A percentile compares a stretch with the other conserved stretches of the same genome.
Conservation (phyloP, 495 filamentous ascomycete species). For the Neurospora africana region DNA sequence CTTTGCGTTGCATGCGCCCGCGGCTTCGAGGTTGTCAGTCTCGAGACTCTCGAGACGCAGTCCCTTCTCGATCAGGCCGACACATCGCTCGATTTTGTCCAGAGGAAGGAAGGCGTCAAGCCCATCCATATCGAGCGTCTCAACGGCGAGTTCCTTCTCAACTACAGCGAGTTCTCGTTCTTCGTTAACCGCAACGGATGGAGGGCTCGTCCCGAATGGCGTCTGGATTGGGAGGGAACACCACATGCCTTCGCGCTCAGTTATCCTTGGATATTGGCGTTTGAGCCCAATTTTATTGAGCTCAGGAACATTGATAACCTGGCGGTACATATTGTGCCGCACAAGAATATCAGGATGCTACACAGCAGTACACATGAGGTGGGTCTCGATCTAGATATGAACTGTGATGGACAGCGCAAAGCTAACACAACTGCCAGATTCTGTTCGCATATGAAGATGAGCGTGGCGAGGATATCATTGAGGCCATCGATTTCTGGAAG, state of each 20-base stretch:
- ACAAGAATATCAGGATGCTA: slow-evolving; percentile 92
- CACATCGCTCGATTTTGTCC: slow-evolving; percentile 93
- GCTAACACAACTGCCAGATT: slow-evolving; percentile 47
- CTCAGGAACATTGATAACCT: slow-evolving; percentile 89
- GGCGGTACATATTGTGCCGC: slow-evolving; percentile 87
- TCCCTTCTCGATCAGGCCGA: slow-evolving; percentile 95
- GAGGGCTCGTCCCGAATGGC: slow-evolving; percentile 92
- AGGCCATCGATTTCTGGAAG: slow-evolving; percentile 95
- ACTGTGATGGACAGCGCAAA: neutral
- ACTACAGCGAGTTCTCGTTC: slow-evolving; percentile 97
- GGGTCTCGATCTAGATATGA: slow-evolving; percentile 21
- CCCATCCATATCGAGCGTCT: slow-evolving; percentile 98
- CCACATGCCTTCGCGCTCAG: slow-evolving; percentile 86
- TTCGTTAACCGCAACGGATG: slow-evolving; percentile 98
- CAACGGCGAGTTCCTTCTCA: slow-evolving; percentile 92
- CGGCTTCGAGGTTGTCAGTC: slow-evolving; percentile 93
- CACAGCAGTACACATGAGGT: slow-evolving; percentile 96
- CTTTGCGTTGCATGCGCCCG: slow-evolving; percentile 90
- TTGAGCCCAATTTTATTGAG: slow-evolving; percentile 98
- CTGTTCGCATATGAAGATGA: slow-evolving; percentile 97
- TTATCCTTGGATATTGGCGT: slow-evolving; percentile 91
- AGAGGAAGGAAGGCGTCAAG: slow-evolving; percentile 80
- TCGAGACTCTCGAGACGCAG: slow-evolving; percentile 96
- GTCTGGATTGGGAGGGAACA: slow-evolving; percentile 91
- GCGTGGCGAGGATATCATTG: slow-evolving; percentile 83